phyloP scores from a whole-genome alignment of 2,329 filamentous ascomycete genomes.

The Trichoderma sp. region DNA sequence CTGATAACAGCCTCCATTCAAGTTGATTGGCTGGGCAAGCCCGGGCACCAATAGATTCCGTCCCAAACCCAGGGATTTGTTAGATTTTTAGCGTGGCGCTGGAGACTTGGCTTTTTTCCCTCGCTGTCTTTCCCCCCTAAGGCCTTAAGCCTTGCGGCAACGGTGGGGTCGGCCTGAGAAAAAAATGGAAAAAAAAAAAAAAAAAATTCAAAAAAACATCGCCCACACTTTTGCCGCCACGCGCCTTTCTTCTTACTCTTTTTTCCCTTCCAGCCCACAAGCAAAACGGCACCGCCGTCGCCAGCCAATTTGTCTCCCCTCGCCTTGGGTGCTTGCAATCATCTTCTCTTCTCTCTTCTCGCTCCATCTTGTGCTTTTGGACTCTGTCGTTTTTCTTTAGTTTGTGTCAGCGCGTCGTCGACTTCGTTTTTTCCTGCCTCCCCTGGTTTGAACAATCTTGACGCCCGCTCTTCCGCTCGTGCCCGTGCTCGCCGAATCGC shows the following conservation, averaged over 20 bases:
- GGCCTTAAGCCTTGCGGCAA: slow-evolving; percentile 16
- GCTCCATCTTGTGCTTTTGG: slow-evolving; percentile 33
- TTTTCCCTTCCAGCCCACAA: slow-evolving; percentile 37
- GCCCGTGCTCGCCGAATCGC: slow-evolving; percentile 19
- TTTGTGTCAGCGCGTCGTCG: slow-evolving; percentile 18
- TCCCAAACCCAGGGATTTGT: slow-evolving; percentile 24
- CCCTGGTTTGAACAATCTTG: slow-evolving; percentile 4
- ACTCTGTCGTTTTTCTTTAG: neutral
- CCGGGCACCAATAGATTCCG: slow-evolving; percentile 27
- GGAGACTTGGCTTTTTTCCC: neutral
- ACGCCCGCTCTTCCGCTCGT: slow-evolving; percentile 7
- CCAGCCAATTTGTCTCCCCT: slow-evolving; percentile 43
- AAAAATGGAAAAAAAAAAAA: slow-evolving; percentile 7
- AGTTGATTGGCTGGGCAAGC: slow-evolving; percentile 29
- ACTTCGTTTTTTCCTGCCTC: slow-evolving; percentile 9
- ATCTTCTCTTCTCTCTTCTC: slow-evolving; percentile 40
- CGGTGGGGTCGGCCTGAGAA: neutral
- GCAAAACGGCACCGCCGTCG: slow-evolving; percentile 49
- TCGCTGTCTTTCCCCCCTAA: neutral
- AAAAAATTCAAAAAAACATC: slow-evolving; percentile 36
- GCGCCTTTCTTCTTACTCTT: slow-evolving; percentile 33
- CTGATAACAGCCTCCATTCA: neutral
- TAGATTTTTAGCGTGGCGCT: slow-evolving; percentile 11
- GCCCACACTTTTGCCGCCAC: slow-evolving; percentile 31
- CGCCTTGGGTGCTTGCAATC: slow-evolving; percentile 47